Base-by-base conservation (phyloP, 331 rosid species). In the Prunus yedoensis region DNA sequence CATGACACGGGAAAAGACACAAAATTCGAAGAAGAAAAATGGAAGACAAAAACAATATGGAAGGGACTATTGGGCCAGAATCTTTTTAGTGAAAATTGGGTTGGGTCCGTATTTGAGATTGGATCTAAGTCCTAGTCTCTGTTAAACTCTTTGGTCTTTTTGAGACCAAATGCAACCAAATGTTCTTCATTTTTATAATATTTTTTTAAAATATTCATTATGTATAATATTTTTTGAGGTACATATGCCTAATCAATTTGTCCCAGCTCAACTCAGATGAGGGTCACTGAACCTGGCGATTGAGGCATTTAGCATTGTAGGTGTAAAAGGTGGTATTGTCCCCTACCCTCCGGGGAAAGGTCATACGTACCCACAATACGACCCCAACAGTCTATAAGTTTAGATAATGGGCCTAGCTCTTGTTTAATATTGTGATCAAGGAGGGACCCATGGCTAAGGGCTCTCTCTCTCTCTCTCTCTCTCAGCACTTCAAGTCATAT, bases 231-330 rank as follows among this genome's bases (percentile, higher is more conserved):
- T 1, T 35, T 35, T 35, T 1, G 8, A 35, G 41, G 41, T 5
- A 35, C 41, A 35, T 6, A 5, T 35, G 15, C 65, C 16, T 25
- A 60, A 27, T 28, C 30, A 60, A 60, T 21, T 60, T 25, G 17
- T 38, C 2, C 52, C 50, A 65, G 51, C 70, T 41, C 52, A 11
- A 66, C 28, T 66, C 8, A 7, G 38, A 3, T 21, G 20, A 66
- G 71, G 17, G 18, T 66, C 32, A 16, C 53, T 43, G 70, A 66
- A 43, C 70, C 70, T 66, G 70, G 32, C 43, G 20, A 28, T 62
- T 28, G 2, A 14, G 7, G n/a, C 20, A 51, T 13, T 51, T 10
- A 5, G n/a, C 57, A 17, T 52, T 66, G 10, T 66, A 66, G 71
- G 38, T 21, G 41, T 20, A 66, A 25, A 53, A 66, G 15, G 0